Evolutionary conservation across 2,329 filamentous ascomycete species (phyloP).

Genomic region (Epichloe hybrida): DNA sequence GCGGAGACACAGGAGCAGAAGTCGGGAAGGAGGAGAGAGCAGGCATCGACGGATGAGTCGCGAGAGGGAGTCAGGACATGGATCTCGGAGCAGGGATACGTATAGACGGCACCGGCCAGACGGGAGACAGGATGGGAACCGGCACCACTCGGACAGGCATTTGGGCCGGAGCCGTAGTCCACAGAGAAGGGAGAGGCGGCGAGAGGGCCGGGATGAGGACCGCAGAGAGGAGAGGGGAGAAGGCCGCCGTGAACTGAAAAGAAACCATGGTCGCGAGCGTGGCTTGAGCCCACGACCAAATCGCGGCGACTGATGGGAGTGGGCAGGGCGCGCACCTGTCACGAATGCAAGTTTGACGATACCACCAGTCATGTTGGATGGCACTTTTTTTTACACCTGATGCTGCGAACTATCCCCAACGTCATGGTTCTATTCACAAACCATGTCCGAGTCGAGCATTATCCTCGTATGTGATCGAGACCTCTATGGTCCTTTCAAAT

Average conservation of each 20-base stretch:
- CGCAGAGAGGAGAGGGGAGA: constrained; percentile 8
- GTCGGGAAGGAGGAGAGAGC: constrained; percentile 17
- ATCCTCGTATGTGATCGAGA: too few relatives aligned
- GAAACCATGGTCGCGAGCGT: constrained; percentile 8
- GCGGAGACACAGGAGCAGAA: constrained; percentile 22
- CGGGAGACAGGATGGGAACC: constrained; percentile 3
- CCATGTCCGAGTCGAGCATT: too few relatives aligned
- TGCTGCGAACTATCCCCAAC: too few relatives aligned
- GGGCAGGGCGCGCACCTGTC: background rate
- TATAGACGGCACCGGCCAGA: background rate
- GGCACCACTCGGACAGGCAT: constrained; percentile 2
- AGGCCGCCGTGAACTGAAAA: constrained; percentile 10
- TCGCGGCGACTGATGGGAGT: background rate
- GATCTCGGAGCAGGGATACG: constrained; percentile 10
- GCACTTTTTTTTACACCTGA: background rate
- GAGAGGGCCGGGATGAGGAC: constrained; percentile 6
- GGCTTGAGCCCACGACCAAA: constrained; percentile 1
- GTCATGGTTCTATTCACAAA: too few relatives aligned
- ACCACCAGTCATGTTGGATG: background rate
- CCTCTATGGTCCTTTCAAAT: too few relatives aligned
- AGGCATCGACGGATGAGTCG: constrained; percentile 16
- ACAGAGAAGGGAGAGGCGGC: constrained; percentile 9
- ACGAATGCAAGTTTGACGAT: background rate
- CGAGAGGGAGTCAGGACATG: constrained; percentile 5
- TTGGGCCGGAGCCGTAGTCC: constrained; percentile 4